Evolutionary conservation across 139 green algal genomes (phyloP), one percentile per base, ranked within the genome.

Genomic region (Chlorella vulgaris): DNA sequence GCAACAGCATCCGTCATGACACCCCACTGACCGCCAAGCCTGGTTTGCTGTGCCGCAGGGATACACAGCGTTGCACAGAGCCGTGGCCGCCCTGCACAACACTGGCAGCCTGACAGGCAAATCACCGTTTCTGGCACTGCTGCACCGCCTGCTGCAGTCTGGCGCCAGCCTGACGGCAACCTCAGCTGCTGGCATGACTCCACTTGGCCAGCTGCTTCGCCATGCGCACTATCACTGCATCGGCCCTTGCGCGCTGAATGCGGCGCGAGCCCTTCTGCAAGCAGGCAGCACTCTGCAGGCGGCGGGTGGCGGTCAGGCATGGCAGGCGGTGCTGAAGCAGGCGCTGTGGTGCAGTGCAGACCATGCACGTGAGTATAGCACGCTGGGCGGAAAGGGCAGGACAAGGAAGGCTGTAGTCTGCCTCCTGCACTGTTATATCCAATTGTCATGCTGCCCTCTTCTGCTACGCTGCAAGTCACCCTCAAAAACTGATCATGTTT

Each of bases 111-210:
- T 33, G 36, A 19, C 1, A 6, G 35, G 36, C 1, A 28, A 24
- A 28, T 40, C 68, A 13, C 39, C 68, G 7, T 75, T 75, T 60
- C 7, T 33, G 28, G 31, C 68, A 13, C 68, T 75, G 39, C 39
- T 75, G 68, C 68, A 75, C 68, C 68, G 68, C 68, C 68, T 75
- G 68, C 40, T 58, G 26, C 40, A 7, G 68, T 4, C 18, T n/a
- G 68, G 39, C 47, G 68, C 68, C 26, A 40, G 47, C 68, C 28
- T 40, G 15, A n/a, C 15, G 28, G 68, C 42, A 10, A 31, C 24
- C 24, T 58, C 55, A 38, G 2, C 15, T 1, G 39, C 68, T 3
- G 40, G 26, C 28, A 26, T 60, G 39, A 61, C 68, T 7, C 68
- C 68, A 2, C 68, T 75, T 24, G 68, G 26, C 26, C 24, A 38